Evolutionary conservation across 371 early-diverging fungal genomes (phyloP), one percentile per base, ranked within the genome.

Genomic region (Synchytrium microbalum): DNA sequence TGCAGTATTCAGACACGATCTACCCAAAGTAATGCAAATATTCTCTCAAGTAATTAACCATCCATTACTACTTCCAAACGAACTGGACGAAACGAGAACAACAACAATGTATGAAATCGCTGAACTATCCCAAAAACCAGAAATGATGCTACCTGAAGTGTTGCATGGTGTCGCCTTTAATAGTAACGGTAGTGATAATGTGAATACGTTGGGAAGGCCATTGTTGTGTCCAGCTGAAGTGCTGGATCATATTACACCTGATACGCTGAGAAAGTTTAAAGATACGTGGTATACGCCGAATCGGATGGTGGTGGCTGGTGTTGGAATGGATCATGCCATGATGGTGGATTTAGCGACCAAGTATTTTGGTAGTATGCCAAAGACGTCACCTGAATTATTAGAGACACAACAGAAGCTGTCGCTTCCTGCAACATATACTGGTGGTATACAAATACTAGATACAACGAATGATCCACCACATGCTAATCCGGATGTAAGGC

Each of bases 221-320:
- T 65, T 92, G 24, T 61, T 93, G n/a, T 90, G 92, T 64, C 83
- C 67, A 13, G 46, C 88, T 0, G 82, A 84, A 23, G 83, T 76
- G 64, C 79, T 95, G 23, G 74, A 77, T 30, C 59, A 66, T 0
- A 87, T 93, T 73, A 86, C 87, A 0, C 81, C 88, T 0, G 84
- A 84, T 1, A 66, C 79, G 13, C 80, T 97, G 54, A 78, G 79
- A 32, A 68, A 78, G 8, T 96, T 85, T 71, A 85, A 85, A 68
- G 69, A 81, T 27, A 81, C 77, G 2, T 92, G 92, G 93, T 92
- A 86, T 71, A 77, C 84, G 16, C 95, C 98, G 0, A 91, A 93
- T 63, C 84, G 92, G 32, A 90, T 96, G 65, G 94, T 94, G 0
- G 80, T 97, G 38, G 90, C 92, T 0, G 93, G 89, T 0, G 86